A percentile compares a stretch with the other conserved stretches of the same genome.
Evolutionary conservation across 768 basidiomycete species (phyloP).

Genomic region (Punctularia strigosozonata): DNA sequence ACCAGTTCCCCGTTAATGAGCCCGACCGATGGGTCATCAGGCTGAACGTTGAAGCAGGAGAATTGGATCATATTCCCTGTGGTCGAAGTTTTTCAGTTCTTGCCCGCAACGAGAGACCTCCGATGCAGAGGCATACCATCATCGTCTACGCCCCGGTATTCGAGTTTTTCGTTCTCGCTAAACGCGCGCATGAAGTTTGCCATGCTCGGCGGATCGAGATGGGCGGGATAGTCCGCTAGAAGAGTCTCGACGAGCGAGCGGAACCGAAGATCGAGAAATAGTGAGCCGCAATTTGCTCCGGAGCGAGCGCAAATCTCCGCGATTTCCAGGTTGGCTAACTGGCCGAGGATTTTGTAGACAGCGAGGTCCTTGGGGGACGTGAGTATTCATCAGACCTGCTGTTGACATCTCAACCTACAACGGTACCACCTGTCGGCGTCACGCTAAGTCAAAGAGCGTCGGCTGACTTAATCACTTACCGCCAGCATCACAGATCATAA

Average conservation of each 20-base stretch:
- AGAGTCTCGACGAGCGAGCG: slow-evolving; percentile 69
- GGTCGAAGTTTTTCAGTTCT: slow-evolving; percentile 2
- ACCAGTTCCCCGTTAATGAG: slow-evolving; percentile 74
- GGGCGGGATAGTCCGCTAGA: slow-evolving; percentile 73
- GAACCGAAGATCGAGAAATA: slow-evolving; percentile 84
- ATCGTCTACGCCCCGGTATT: slow-evolving; percentile 59
- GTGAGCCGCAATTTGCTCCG: slow-evolving; percentile 77
- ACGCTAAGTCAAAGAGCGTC: not conserved
- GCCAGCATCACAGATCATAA: slow-evolving; percentile 88
- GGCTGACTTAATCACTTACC: slow-evolving; percentile 27
- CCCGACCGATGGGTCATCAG: slow-evolving; percentile 70
- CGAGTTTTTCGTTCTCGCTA: slow-evolving; percentile 79
- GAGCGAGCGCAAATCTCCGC: slow-evolving; percentile 85
- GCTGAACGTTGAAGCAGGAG: slow-evolving; percentile 80
- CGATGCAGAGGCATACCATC: slow-evolving; percentile 45
- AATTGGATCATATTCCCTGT: slow-evolving; percentile 85
- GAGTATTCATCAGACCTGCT: slow-evolving; percentile 1
- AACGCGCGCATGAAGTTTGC: slow-evolving; percentile 87
- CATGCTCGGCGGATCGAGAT: slow-evolving; percentile 70
- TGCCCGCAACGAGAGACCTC: slow-evolving; percentile 1
- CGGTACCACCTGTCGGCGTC: slow-evolving; percentile 7
- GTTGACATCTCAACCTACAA: slow-evolving; percentile 3
- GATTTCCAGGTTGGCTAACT: slow-evolving; percentile 74
- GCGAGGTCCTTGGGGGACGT: slow-evolving; percentile 26
- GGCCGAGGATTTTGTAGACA: slow-evolving; percentile 59